These are phyloP conservation scores for Pythium grandisporangium DNA, from an alignment of 352 stramenopile genomes.

Conservation along the genomic window DNA sequence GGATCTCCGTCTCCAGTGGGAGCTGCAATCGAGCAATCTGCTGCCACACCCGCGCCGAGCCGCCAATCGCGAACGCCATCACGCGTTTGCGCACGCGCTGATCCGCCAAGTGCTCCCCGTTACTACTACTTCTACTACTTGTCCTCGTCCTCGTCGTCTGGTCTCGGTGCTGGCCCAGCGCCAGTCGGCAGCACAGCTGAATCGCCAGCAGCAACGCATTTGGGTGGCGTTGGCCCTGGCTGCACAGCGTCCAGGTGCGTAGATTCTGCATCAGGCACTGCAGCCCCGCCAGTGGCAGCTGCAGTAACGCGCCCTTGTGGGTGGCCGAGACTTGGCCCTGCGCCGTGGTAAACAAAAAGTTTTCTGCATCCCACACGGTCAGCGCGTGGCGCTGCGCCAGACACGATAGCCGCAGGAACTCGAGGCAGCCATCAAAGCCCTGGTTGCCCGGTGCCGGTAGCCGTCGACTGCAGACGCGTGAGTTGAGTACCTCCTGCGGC, in stretches of 20 bases:
- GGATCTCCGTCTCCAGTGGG: constrained; percentile 30
- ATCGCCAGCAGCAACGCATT: constrained; percentile 31
- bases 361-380: constrained; percentile 81
- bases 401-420: constrained; percentile 72
- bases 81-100: constrained; percentile 43
- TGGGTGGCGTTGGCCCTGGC: constrained; percentile 19
- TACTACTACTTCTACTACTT: too few species aligned
- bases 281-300: constrained; percentile 42
- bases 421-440: constrained; percentile 84
- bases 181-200: constrained; percentile 44
- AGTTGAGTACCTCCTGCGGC: constrained; percentile 85
- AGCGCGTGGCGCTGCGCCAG: constrained; percentile 24
- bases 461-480: constrained; percentile 67
- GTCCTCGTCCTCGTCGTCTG: too few species aligned
- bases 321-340: constrained; percentile 35
- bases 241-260: constrained; percentile 37
- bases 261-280: constrained; percentile 44
- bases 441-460: constrained; percentile 81
- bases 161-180: constrained; percentile 25
- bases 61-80: constrained; percentile 46
- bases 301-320: constrained; percentile 61
- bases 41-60: constrained; percentile 56
- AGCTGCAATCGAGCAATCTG: constrained; percentile 35
- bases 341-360: constrained; percentile 59
- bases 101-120: constrained; percentile 6